A percentile compares a stretch with the other conserved stretches of the same genome.
Conservation (phyloP, 176 grass and related monocot genomes). For the Bothriochloa decipiens region DNA sequence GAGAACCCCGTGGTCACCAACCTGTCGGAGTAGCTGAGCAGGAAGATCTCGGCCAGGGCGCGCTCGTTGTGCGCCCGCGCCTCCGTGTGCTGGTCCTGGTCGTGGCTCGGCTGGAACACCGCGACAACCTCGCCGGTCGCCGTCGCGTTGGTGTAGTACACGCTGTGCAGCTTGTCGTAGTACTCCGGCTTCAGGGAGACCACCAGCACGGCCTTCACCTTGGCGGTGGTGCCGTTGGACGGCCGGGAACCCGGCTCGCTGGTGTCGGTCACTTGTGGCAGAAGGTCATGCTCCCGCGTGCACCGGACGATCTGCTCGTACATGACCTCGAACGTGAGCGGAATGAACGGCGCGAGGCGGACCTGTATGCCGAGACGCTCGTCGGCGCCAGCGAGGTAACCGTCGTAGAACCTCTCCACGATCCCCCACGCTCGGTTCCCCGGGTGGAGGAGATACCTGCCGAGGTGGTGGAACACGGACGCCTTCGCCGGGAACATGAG, state of each 20-base stretch:
- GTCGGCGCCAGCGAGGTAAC: slow-evolving; percentile 67
- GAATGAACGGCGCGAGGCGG: slow-evolving; percentile 16
- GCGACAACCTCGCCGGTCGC: slow-evolving; percentile 55
- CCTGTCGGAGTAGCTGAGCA: slow-evolving; percentile 59
- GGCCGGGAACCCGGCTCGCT: neutral
- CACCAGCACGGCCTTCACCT: slow-evolving; percentile 56
- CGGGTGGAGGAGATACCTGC: slow-evolving; percentile 76
- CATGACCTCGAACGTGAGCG: slow-evolving; percentile 46
- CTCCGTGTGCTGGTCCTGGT: slow-evolving; percentile 50
- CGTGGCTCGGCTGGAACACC: slow-evolving; percentile 73
- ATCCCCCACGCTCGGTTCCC: slow-evolving; percentile 69
- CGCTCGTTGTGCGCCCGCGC: slow-evolving; percentile 58
- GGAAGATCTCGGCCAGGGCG: slow-evolving; percentile 73
- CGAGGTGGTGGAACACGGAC: slow-evolving; percentile 78
- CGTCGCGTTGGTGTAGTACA: slow-evolving; percentile 66
- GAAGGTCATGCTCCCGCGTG: slow-evolving; percentile 44
- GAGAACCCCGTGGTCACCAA: slow-evolving; percentile 61
- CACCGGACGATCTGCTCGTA: slow-evolving; percentile 57
- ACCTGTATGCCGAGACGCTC: slow-evolving; percentile 70
- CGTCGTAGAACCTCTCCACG: slow-evolving; percentile 58
- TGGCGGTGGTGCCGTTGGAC: neutral
- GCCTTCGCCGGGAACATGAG: slow-evolving; percentile 73
- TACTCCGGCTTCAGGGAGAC: slow-evolving; percentile 59
- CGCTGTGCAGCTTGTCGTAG: slow-evolving; percentile 64
- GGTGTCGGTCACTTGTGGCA: slow-evolving; percentile 40